These are phyloP conservation scores for Raffaelea ambrosiae DNA, from an alignment of 2,329 filamentous ascomycete species.

Conservation along the genomic window DNA sequence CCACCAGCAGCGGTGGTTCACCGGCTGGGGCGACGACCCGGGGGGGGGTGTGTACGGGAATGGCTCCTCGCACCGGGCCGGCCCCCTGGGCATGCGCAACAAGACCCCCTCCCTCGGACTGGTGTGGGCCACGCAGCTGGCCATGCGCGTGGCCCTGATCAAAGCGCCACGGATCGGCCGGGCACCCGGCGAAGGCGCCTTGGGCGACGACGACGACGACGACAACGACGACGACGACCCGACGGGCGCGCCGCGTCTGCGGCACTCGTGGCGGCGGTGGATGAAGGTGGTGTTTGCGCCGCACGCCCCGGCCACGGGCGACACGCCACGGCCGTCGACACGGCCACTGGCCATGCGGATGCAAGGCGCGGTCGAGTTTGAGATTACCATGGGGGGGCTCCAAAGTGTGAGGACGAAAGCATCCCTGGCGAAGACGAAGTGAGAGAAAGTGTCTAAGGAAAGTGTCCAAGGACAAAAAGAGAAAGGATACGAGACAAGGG, in stretches of 20 bases:
- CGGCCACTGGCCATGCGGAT: too few relatives aligned
- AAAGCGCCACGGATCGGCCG: conserved; percentile 46
- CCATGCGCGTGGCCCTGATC: conserved; percentile 71
- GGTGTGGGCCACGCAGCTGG: conserved; percentile 85
- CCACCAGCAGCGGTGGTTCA: conserved; percentile 91
- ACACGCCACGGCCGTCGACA: conserved; percentile 12
- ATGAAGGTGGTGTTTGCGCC: conserved; percentile 87
- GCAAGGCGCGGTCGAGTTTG: conserved; percentile 57
- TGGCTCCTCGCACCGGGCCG: too few relatives aligned
- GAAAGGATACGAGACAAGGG: too few relatives aligned
- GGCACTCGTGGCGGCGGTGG: conserved; percentile 54
- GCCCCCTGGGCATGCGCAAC: conserved; percentile 23
- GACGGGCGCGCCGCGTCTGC: conserved; percentile 11
- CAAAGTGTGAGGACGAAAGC: conserved; percentile 17
- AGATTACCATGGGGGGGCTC: conserved; percentile 62
- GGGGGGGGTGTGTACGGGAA: conserved; percentile 11
- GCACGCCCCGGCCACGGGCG: conserved; percentile 49
- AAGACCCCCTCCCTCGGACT: conserved; percentile 85
- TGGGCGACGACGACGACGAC: background rate
- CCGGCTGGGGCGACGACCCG: conserved; percentile 78
- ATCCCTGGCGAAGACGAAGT: too few relatives aligned
- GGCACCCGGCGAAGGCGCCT: conserved; percentile 27
- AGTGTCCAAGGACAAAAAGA: too few relatives aligned
- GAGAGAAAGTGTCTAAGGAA: too few relatives aligned
- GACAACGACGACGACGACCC: conserved; percentile 12